phyloP scores from a whole-genome alignment of 495 filamentous ascomycete species.

The Aspergillus homomorphus region DNA sequence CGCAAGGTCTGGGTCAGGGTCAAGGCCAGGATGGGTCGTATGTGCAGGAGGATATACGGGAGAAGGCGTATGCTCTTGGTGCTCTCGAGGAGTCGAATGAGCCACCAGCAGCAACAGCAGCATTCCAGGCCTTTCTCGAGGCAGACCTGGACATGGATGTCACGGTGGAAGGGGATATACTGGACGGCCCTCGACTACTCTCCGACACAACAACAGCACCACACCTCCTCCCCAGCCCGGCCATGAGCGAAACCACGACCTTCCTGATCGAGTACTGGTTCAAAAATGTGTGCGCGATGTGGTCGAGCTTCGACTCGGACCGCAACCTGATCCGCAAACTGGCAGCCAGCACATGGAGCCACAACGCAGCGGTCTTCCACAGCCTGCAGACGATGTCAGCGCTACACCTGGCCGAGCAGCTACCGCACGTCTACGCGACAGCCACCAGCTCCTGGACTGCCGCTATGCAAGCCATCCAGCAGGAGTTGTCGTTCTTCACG shows the following conservation, averaged over 20 bases:
- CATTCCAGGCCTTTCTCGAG: neutral
- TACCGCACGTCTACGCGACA: neutral
- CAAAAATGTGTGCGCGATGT: conserved; percentile 1
- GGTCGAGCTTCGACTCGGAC: conserved; percentile 3
- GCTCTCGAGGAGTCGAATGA: neutral
- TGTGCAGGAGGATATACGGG: too few species aligned
- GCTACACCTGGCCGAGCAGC: conserved; percentile 2
- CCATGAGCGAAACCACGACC: neutral
- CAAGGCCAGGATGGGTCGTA: too few species aligned
- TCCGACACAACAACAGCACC: neutral
- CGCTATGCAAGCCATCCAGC: neutral
- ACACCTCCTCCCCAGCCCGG: neutral
- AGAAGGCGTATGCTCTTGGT: too few species aligned
- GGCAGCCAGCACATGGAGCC: neutral
- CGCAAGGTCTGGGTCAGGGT: too few species aligned
- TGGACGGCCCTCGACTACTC: neutral
- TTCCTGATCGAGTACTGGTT: conserved; percentile 5
- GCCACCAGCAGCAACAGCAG: neutral
- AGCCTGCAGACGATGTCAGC: conserved; percentile 1
- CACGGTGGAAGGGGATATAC: too few species aligned
- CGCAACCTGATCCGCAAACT: neutral
- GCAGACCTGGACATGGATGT: too few species aligned
- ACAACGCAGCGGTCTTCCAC: neutral
- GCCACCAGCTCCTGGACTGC: neutral
- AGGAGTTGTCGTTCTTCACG: neutral